Conservation (phyloP, 208 protist species). For the Leishmania martiniquensis region DNA sequence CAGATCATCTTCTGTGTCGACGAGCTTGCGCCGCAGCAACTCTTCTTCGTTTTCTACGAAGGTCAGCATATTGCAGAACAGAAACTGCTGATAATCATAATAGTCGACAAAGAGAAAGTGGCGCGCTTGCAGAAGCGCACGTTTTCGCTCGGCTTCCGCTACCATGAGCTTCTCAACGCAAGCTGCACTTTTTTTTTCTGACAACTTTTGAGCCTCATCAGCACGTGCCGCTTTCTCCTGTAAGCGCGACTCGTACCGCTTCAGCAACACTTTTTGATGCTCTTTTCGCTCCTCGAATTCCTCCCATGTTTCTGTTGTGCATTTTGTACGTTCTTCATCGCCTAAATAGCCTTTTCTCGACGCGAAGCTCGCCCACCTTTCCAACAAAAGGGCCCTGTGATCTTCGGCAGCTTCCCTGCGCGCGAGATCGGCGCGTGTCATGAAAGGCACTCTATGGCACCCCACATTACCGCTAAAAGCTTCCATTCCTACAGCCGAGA, state of each 20-base stretch:
- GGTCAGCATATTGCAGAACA: conserved; percentile 41
- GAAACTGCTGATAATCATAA: conserved; percentile 51
- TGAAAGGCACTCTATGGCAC: neutral
- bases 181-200: conserved; percentile 23
- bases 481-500: neutral
- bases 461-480: neutral
- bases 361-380: conserved; percentile 62
- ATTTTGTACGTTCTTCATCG: conserved; percentile 64
- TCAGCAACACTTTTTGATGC: conserved; percentile 38
- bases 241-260: conserved; percentile 13
- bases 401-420: conserved; percentile 61
- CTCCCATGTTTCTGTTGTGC: conserved; percentile 82
- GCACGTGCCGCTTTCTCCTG: conserved; percentile 26
- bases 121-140: conserved; percentile 22
- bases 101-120: conserved; percentile 75
- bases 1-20: conserved; percentile 28
- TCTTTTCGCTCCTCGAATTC: conserved; percentile 49
- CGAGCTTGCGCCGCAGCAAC: conserved; percentile 38
- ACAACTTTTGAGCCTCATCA: conserved; percentile 1
- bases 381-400: conserved; percentile 60
- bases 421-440: conserved; percentile 38
- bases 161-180: conserved; percentile 48
- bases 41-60: conserved; percentile 43
- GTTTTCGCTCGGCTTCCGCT: conserved; percentile 24
- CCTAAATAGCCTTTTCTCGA: conserved; percentile 31